These are phyloP conservation scores for Euphorbia lathyris DNA, from an alignment of 345 rosid species.

Conservation along the genomic window DNA sequence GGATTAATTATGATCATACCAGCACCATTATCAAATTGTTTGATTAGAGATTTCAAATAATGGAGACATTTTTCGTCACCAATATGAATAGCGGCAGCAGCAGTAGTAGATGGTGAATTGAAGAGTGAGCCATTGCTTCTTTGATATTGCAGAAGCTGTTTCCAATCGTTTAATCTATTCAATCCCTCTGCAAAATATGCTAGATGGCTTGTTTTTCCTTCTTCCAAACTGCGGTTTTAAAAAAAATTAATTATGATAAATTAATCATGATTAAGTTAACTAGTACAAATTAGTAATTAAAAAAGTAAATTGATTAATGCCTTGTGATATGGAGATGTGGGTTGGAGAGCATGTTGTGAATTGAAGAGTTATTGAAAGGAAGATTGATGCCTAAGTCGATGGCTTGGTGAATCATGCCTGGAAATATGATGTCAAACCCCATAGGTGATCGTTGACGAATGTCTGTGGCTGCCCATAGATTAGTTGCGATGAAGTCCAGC, in stretches of 20 bases:
- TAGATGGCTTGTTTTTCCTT: not conserved
- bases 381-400: not conserved
- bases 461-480: not conserved
- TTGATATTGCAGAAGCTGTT: constrained; percentile 1
- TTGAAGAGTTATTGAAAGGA: not conserved
- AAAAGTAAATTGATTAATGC: not conserved
- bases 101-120: constrained; percentile 9
- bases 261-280: too few relatives aligned
- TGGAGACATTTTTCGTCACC: not conserved
- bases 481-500: not conserved
- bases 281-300: too few relatives aligned
- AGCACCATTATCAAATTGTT: not conserved
- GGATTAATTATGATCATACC: not conserved
- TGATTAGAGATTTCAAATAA: not conserved
- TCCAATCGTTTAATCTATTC: not conserved
- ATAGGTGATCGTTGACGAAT: not conserved
- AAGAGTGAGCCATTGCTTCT: not conserved
- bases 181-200: constrained; percentile 7
- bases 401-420: not conserved
- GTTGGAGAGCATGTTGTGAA: too few relatives aligned
- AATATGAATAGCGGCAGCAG: not conserved
- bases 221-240: not conserved
- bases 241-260: not conserved
- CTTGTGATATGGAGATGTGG: not conserved
- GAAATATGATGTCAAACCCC: constrained; percentile 1